Conservation (phyloP, 345 rosid species). For the Pugionium cornutum region DNA sequence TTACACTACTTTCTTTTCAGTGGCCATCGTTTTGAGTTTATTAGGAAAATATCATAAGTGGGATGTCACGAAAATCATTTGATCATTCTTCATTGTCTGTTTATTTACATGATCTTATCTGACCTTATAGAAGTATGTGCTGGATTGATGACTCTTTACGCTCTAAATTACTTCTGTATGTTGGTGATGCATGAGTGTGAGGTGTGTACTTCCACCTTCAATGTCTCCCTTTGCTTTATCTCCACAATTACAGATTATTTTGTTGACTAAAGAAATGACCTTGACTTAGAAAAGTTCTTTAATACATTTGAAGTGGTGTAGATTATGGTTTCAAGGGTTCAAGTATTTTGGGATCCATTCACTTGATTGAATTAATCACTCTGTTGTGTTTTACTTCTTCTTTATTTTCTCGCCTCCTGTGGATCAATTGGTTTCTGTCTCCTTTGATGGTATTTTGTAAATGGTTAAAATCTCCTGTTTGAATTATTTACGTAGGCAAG, state of each 20-base stretch:
- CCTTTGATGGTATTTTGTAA: slow-evolving; percentile 6
- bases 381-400: slow-evolving; percentile 25
- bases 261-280: slow-evolving; percentile 9
- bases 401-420: slow-evolving; percentile 21
- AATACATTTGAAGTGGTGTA: slow-evolving; percentile 19
- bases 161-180: slow-evolving; percentile 14
- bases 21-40: neutral
- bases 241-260: slow-evolving; percentile 18
- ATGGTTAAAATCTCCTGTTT: slow-evolving; percentile 29
- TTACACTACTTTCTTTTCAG: slow-evolving; percentile 6
- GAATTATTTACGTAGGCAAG: slow-evolving; percentile 55
- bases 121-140: slow-evolving; percentile 22
- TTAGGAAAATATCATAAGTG: slow-evolving; percentile 9
- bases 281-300: neutral
- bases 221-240: neutral
- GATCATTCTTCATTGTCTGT: slow-evolving; percentile 2
- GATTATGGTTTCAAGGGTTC: slow-evolving; percentile 26
- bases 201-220: slow-evolving; percentile 8
- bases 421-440: slow-evolving; percentile 9
- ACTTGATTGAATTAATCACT: slow-evolving; percentile 14
- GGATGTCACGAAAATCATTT: slow-evolving; percentile 7
- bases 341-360: slow-evolving; percentile 22
- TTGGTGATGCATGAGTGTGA: slow-evolving; percentile 22
- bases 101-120: slow-evolving; percentile 10
- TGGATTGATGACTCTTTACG: slow-evolving; percentile 21